phyloP scores from a whole-genome alignment of 352 stramenopile genomes.

The Phytophthora syringae region DNA sequence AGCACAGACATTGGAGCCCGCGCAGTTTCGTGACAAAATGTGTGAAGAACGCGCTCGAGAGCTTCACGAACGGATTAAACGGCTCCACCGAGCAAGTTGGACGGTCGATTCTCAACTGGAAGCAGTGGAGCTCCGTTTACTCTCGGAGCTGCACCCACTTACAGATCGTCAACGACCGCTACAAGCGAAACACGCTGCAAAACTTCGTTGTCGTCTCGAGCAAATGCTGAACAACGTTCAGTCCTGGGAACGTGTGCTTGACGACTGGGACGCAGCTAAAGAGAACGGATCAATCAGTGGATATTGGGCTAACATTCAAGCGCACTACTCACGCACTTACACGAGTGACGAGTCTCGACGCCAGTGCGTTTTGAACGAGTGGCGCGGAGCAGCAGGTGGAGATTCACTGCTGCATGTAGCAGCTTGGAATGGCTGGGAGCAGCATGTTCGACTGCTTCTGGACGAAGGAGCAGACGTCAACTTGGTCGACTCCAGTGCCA shows the following conservation, averaged over 20 bases:
- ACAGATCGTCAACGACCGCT: constrained; percentile 23
- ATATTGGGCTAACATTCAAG: constrained; percentile 35
- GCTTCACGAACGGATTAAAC: constrained; percentile 36
- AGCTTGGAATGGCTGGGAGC: constrained; percentile 49
- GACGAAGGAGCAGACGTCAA: constrained; percentile 50
- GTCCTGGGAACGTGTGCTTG: constrained; percentile 41
- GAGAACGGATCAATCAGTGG: constrained; percentile 5
- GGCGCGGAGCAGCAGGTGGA: constrained; percentile 31
- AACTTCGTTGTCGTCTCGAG: constrained; percentile 36
- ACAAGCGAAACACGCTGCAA: constrained; percentile 48
- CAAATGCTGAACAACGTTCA: constrained; percentile 24
- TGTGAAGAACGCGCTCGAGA: constrained; percentile 28
- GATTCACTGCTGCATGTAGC: constrained; percentile 67
- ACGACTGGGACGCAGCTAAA: constrained; percentile 14
- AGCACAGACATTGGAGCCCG: constrained; percentile 11
- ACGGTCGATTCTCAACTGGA: constrained; percentile 41
- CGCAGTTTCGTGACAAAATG: constrained; percentile 27
- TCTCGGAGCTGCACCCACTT: constrained; percentile 34
- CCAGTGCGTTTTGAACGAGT: constrained; percentile 28
- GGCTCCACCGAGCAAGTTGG: constrained; percentile 20
- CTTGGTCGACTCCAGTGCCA: constrained; percentile 52
- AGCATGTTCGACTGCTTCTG: constrained; percentile 38
- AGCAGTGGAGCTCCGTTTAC: constrained; percentile 39
- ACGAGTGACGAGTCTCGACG: constrained; percentile 16
- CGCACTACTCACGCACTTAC: constrained; percentile 15